A percentile compares a stretch with the other conserved stretches of the same genome.
Conservation (phyloP, 305 asterid genomes). For the Fraxinus greggii region DNA sequence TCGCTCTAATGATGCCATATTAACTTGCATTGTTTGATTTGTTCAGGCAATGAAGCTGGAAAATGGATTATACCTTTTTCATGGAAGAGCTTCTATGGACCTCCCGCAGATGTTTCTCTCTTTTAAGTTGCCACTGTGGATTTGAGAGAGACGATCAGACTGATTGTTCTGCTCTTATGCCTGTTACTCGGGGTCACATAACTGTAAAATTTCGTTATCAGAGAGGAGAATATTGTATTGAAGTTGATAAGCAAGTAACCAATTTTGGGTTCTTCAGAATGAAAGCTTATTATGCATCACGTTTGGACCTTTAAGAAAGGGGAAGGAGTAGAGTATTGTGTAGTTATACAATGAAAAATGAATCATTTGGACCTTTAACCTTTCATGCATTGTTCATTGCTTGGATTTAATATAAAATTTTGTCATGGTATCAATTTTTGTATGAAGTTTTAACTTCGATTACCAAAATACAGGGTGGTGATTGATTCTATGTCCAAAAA, state of each 20-base stretch:
- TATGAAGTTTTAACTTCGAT: background rate
- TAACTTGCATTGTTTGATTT: constrained; percentile 8
- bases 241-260: background rate
- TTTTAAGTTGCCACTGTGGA: constrained; percentile 40
- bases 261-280: background rate
- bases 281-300: background rate
- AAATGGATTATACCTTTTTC: constrained; percentile 74
- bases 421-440: background rate
- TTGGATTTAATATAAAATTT: too few species aligned
- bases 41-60: constrained; percentile 52
- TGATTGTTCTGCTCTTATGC: background rate
- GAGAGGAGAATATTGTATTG: background rate
- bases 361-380: background rate
- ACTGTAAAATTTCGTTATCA: background rate
- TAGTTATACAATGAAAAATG: background rate
- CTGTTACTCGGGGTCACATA: background rate
- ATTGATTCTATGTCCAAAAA: background rate
- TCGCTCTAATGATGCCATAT: background rate
- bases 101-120: constrained; percentile 79
- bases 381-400: background rate
- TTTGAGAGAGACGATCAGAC: background rate
- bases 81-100: constrained; percentile 94
- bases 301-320: too few species aligned
- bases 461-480: background rate
- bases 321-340: background rate